Base-by-base conservation (phyloP, 192 early-diverging fungal genomes). In the Coemansia sp. region DNA sequence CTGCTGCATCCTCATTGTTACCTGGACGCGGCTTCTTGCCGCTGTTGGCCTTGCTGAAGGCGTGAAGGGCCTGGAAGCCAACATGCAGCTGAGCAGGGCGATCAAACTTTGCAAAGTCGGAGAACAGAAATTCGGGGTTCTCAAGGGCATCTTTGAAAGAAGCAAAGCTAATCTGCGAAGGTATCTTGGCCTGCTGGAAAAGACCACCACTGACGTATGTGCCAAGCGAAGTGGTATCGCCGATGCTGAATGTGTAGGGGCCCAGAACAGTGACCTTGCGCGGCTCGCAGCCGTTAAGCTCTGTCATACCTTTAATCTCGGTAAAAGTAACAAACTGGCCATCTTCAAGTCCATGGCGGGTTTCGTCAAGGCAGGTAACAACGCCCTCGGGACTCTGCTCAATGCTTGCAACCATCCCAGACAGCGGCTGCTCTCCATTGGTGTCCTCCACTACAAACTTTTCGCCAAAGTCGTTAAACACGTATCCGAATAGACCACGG, bases 31-130 rank as follows among this genome's bases (percentile, higher is more conserved):
- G 98, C 57, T 91, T 83, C 22, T 85, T 84, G 41, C 89, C 89
- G 46, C 88, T 74, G 45, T 89, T 77, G 63, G 87, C 87, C 7
- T 68, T 65, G 58, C 61, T 49, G 70, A 97, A 99, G 11, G 71
- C 72, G 63, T 96, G 91, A n/a, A 99, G 86, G 6, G 95, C 96
- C 77, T 96, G 94, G 89, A 98, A 98, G 40, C 89, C 95, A 39
- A 96, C 66, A 64, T 97, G 95, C 7, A 97, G 86, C 79, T 96
- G 93, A 4, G 87, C 85, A 13, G 96, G 96, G n/a, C 95, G 88
- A 70, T 99, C 96, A 62, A 97, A 99, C 84, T 99, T 99, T 64
- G 93, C 95, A 83, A 92, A 98, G 85, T 99, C 98, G 42, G 95
- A 90, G 61, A 89, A 85, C 42, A 98, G 62, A 42, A 87, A 93